Evolutionary conservation across 2,329 filamentous ascomycete species (phyloP).

Genomic region (Teratosphaeria epicoccoides): DNA sequence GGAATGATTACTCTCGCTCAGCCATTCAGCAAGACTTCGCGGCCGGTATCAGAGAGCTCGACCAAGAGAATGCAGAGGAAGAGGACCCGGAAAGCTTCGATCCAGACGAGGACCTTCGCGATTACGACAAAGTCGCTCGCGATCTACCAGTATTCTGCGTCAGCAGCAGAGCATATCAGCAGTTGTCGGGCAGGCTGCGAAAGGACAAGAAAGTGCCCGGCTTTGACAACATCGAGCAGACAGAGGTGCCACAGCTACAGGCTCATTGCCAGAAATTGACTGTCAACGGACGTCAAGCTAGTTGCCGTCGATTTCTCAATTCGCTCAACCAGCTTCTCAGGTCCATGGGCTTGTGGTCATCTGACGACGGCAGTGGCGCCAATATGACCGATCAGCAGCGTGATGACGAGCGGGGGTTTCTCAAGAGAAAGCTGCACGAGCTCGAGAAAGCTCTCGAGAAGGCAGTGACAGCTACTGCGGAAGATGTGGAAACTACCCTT

Average conservation of each 20-base stretch:
- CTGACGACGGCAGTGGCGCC: constrained; percentile 31
- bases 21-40: constrained; percentile 51
- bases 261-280: constrained; percentile 50
- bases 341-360: constrained; percentile 43
- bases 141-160: constrained; percentile 55
- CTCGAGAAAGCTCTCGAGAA: constrained; percentile 35
- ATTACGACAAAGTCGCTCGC: constrained; percentile 48
- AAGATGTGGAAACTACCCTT: constrained; percentile 32
- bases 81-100: constrained; percentile 46
- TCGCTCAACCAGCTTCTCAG: constrained; percentile 41
- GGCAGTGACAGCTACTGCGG: constrained; percentile 29
- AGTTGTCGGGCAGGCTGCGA: constrained; percentile 44
- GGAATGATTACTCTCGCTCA: constrained; percentile 46
- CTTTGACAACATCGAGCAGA: constrained; percentile 44
- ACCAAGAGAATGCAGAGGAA: constrained; percentile 44
- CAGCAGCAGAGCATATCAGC: constrained; percentile 52
- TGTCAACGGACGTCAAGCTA: constrained; percentile 35
- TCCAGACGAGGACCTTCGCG: constrained; percentile 42
- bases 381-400: constrained; percentile 33
- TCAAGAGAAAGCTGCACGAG: constrained; percentile 30
- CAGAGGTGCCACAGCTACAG: constrained; percentile 48
- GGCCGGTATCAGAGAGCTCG: constrained; percentile 48
- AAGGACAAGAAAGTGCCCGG: constrained; percentile 44
- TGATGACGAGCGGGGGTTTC: constrained; percentile 27
- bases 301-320: constrained; percentile 42